These are phyloP conservation scores for Botrytis pseudocinerea DNA, from an alignment of 2,329 filamentous ascomycete species.

Conservation along the genomic window DNA sequence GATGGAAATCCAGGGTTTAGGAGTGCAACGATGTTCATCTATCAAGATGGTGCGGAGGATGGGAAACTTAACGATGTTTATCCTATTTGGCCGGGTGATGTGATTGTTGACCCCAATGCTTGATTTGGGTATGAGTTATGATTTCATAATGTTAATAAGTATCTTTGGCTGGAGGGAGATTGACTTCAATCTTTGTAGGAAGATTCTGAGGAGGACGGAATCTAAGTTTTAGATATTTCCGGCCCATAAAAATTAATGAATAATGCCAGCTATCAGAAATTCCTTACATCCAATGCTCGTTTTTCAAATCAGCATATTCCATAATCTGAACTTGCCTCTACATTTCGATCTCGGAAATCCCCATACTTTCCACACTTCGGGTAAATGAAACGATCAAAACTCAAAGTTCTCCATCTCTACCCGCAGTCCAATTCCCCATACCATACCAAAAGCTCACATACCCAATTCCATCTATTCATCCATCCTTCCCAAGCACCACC, in stretches of 20 bases:
- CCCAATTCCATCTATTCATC: too few species aligned
- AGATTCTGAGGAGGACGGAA: too few species aligned
- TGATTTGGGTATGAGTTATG: neutral
- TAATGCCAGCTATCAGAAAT: neutral
- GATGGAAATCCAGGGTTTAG: neutral
- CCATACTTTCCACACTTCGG: too few species aligned
- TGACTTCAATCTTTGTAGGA: too few species aligned
- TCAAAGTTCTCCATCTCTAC: too few species aligned
- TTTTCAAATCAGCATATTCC: neutral
- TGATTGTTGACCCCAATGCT: neutral
- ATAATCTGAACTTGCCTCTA: neutral
- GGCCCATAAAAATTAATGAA: too few species aligned
- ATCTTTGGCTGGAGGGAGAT: neutral
- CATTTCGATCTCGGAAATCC: too few species aligned
- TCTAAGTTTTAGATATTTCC: too few species aligned
- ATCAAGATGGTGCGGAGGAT: neutral
- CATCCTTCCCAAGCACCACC: too few species aligned
- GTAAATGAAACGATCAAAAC: too few species aligned
- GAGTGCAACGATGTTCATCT: neutral
- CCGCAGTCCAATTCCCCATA: too few species aligned
- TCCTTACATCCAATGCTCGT: neutral
- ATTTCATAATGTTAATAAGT: neutral
- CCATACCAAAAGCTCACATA: too few species aligned
- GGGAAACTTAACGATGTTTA: neutral
- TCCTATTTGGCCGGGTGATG: constrained; percentile 10